Evolutionary conservation across 768 basidiomycete species (phyloP).

Genomic region (Vararia minispora): DNA sequence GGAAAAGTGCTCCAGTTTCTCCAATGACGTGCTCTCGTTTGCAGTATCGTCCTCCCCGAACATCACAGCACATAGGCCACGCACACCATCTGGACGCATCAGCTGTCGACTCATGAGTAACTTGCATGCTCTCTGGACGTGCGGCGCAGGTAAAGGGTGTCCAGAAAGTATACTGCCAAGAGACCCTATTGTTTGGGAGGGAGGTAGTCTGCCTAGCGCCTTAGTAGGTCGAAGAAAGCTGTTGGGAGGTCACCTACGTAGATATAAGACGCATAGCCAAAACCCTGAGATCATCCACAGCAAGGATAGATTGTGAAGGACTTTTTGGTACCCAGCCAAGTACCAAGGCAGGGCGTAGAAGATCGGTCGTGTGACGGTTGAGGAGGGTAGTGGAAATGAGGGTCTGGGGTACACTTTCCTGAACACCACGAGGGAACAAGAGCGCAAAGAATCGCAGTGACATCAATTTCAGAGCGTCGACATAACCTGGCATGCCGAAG

Average conservation of each 20-base stretch:
- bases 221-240: neutral
- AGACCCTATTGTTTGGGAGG: constrained; percentile 53
- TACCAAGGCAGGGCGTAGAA: constrained; percentile 48
- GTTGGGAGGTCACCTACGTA: constrained; percentile 34
- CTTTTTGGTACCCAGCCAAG: constrained; percentile 68
- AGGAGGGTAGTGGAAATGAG: constrained; percentile 48
- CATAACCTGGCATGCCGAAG: constrained; percentile 30
- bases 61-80: constrained; percentile 55
- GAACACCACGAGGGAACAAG: constrained; percentile 42
- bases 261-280: constrained; percentile 44
- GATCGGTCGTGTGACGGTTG: constrained; percentile 42
- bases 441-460: constrained; percentile 33
- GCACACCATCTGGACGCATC: constrained; percentile 57
- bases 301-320: constrained; percentile 25
- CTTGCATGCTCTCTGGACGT: constrained; percentile 48
- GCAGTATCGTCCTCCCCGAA: constrained; percentile 48
- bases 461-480: constrained; percentile 30
- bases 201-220: constrained; percentile 37
- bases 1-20: constrained; percentile 67
- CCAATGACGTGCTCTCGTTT: constrained; percentile 41
- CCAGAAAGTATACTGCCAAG: constrained; percentile 49
- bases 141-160: constrained; percentile 27
- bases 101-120: constrained; percentile 63
- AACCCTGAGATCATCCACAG: constrained; percentile 38
- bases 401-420: constrained; percentile 41